These are phyloP conservation scores for Pythium sukuiense DNA, from an alignment of 352 stramenopile genomes.

Conservation along the genomic window DNA sequence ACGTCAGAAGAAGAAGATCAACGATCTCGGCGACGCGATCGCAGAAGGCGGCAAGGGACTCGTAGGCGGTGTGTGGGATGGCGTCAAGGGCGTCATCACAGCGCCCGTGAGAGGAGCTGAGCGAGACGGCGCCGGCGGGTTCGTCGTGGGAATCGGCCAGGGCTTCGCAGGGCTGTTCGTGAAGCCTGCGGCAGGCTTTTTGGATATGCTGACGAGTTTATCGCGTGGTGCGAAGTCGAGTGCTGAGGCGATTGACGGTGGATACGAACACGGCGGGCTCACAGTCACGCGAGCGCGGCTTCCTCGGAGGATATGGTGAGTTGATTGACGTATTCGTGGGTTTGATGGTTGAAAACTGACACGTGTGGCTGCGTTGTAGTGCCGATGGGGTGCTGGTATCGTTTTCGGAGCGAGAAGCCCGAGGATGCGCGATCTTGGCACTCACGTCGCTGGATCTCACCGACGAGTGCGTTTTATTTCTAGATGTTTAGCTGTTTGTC, in stretches of 20 bases:
- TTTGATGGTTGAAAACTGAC: background rate
- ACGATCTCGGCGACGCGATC: conserved; percentile 77
- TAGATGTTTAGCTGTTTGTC: background rate
- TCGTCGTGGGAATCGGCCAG: conserved; percentile 84
- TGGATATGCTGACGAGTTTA: conserved; percentile 81
- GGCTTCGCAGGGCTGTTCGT: conserved; percentile 81
- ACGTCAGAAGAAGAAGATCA: conserved; percentile 74
- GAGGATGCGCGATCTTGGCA: conserved; percentile 72
- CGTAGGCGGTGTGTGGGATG: conserved; percentile 78
- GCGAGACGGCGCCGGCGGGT: conserved; percentile 71
- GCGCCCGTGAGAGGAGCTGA: conserved; percentile 78
- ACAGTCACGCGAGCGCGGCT: conserved; percentile 65
- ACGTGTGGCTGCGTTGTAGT: conserved; percentile 31
- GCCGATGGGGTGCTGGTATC: conserved; percentile 79
- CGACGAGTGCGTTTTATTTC: conserved; percentile 60
- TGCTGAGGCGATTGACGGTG: conserved; percentile 72
- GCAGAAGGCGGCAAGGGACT: conserved; percentile 81
- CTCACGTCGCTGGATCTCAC: conserved; percentile 75
- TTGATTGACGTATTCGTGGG: background rate
- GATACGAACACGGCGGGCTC: conserved; percentile 42
- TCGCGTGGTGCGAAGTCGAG: conserved; percentile 82
- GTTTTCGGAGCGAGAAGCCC: conserved; percentile 77
- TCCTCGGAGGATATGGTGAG: conserved; percentile 75
- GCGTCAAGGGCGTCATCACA: conserved; percentile 77
- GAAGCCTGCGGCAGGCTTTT: conserved; percentile 79